These are phyloP conservation scores for Tolypocladium cylindrosporum DNA, from an alignment of 2,329 filamentous ascomycete species.

Conservation along the genomic window DNA sequence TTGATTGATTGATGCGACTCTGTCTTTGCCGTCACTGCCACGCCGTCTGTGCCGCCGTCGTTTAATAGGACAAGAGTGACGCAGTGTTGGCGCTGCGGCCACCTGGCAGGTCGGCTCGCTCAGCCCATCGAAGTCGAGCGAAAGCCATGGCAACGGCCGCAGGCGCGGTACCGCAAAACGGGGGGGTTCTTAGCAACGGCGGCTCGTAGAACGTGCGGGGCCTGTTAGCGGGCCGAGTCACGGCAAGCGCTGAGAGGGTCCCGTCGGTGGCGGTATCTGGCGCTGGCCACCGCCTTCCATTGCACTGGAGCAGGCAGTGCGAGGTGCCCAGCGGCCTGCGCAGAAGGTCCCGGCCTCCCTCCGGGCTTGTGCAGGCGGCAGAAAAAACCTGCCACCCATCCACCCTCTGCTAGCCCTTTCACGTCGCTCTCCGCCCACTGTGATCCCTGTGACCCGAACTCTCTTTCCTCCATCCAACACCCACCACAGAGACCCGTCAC, in stretches of 20 bases:
- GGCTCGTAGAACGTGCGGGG: background rate
- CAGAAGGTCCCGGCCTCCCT: background rate
- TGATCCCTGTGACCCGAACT: background rate
- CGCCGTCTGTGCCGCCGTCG: background rate
- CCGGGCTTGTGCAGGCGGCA: background rate
- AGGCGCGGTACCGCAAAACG: background rate
- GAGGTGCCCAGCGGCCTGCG: background rate
- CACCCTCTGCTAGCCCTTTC: background rate
- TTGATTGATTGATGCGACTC: background rate
- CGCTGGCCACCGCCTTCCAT: background rate
- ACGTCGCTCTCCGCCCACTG: background rate
- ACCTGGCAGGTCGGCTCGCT: background rate
- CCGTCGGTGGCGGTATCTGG: background rate
- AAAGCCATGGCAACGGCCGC: conserved; percentile 11
- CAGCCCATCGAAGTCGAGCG: conserved; percentile 14
- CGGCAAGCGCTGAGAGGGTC: no score
- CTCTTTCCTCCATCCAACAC: background rate
- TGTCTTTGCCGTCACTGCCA: background rate
- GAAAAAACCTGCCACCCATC: background rate
- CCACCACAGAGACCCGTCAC: background rate
- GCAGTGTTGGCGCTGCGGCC: background rate
- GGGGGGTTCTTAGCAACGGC: background rate
- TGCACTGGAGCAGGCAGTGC: no score
- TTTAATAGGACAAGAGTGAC: background rate
- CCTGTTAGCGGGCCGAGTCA: conserved; percentile 11